These are phyloP conservation scores for Cochlearia excelsa DNA, from an alignment of 345 rosid species.

Conservation along the genomic window DNA sequence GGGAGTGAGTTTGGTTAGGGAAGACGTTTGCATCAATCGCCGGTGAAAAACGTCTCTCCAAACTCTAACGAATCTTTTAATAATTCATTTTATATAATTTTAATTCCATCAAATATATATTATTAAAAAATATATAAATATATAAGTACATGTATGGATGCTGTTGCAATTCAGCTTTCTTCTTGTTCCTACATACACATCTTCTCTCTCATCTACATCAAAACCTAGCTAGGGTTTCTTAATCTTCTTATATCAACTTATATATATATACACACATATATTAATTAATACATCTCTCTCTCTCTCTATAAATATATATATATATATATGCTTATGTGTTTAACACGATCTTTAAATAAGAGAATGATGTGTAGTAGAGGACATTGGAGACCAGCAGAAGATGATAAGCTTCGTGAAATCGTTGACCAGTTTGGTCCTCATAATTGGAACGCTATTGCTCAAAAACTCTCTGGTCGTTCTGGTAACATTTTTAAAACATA, in stretches of 20 bases:
- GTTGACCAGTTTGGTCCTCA: constrained; percentile 79
- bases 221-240: constrained; percentile 29
- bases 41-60: constrained; percentile 43
- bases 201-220: constrained; percentile 32
- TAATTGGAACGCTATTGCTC: constrained; percentile 92
- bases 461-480: constrained; percentile 82
- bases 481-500: constrained; percentile 39
- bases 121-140: background rate
- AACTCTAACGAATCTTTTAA: constrained; percentile 56
- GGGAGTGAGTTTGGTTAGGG: constrained; percentile 55
- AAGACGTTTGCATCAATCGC: constrained; percentile 68
- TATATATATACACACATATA: constrained; percentile 19
- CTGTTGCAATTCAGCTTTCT: constrained; percentile 40
- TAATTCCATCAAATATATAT: constrained; percentile 3
- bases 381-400: constrained; percentile 73
- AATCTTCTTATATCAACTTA: background rate
- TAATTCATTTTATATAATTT: constrained; percentile 1
- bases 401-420: constrained; percentile 65
- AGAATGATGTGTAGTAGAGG: constrained; percentile 57
- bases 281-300: too few species aligned
- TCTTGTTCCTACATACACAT: constrained; percentile 39
- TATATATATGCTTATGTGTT: background rate
- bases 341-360: too few species aligned
- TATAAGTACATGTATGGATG: background rate
- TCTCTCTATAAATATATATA: background rate